phyloP scores from a whole-genome alignment of 2,329 filamentous ascomycete species.

The Aspergillus ochraceoroseus region DNA sequence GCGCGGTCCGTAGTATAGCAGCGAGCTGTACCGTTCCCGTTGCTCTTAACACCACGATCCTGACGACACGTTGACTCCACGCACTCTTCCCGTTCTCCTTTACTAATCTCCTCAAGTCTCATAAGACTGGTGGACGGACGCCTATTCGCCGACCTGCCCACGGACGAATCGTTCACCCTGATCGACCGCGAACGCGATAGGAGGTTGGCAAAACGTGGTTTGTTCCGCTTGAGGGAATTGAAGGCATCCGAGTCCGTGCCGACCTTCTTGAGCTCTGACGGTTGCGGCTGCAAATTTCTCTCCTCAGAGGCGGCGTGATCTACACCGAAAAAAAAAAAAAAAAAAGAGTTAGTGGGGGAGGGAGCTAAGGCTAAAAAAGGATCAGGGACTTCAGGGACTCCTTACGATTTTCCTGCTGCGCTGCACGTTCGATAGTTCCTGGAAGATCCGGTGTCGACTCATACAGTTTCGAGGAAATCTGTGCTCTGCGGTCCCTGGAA shows the following conservation, averaged over 20 bases:
- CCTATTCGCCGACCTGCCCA: slow-evolving; percentile 29
- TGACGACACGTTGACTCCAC: slow-evolving; percentile 62
- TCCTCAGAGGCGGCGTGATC: slow-evolving; percentile 21
- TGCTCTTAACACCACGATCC: slow-evolving; percentile 64
- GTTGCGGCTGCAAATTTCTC: slow-evolving; percentile 24
- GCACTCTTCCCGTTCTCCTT: slow-evolving; percentile 39
- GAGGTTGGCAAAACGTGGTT: slow-evolving; percentile 44
- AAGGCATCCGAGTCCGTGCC: slow-evolving; percentile 27
- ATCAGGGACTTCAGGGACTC: background rate
- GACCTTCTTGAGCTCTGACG: slow-evolving; percentile 24
- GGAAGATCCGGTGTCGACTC: slow-evolving; percentile 44
- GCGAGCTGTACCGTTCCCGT: slow-evolving; percentile 60
- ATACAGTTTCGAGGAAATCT: slow-evolving; percentile 35
- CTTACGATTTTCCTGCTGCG: slow-evolving; percentile 30
- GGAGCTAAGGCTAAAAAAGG: too few relatives aligned
- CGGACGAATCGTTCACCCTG: slow-evolving; percentile 40
- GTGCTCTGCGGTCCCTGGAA: slow-evolving; percentile 41
- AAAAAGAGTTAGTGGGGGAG: slow-evolving; percentile 11
- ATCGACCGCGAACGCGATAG: slow-evolving; percentile 45
- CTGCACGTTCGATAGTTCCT: slow-evolving; percentile 27
- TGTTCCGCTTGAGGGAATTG: slow-evolving; percentile 38
- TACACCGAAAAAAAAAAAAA: slow-evolving; percentile 10
- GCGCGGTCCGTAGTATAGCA: slow-evolving; percentile 70
- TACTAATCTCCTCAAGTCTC: slow-evolving; percentile 36
- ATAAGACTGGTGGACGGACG: slow-evolving; percentile 40